Base-by-base conservation (phyloP, 2,329 filamentous ascomycete genomes). In the Fusarium tjaetaba region DNA sequence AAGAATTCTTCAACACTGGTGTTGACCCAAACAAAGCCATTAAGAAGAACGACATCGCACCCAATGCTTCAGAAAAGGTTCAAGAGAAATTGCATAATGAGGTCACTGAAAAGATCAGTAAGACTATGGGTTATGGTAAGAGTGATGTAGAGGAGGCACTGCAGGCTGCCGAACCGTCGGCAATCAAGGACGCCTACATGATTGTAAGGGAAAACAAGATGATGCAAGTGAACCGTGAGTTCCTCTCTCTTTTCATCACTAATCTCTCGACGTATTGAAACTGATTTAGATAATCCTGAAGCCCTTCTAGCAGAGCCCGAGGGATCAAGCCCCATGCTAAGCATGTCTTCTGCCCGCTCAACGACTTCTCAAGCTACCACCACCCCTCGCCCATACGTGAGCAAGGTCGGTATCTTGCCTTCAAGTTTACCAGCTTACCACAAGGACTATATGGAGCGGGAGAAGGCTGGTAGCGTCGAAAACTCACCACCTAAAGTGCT, bases 161-260 rank as follows among this genome's bases (percentile, higher is more conserved):
- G 71, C 92, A 93, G 78, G 95, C 94, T 64, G 91, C 96, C 60
- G 96, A 99, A 81, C 96, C 96, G 18, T 98, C 95, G 66, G 95
- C 96, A 16, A 98, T 99, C 86, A 99, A 99, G 84, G 96, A 99
- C 83, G 96, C 96, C 3, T 99, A 98, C 84, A 92, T 98, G 84
- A 99, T 99, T 81, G 94, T 99, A 32, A 91, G 96, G 60, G 96
- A 99, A 83, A 98, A 98, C 81, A 96, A 98, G 82, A 89, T 98
- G 81, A 98, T 98, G 95, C 93, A 95, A 81, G 92, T 92, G 62
- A 97, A 95, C 81, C 95, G 94, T 97, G 86, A 90, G 94, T 90
- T 55, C 53, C 22, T 36, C 13, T 60, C 13, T 68, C 32, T 30
- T 42, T 45, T 46, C 46, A 20, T 34, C 11, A 20, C 22, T 32